Evolutionary conservation across 1,284 basidiomycete genomes (phyloP).

Genomic region (Pseudozyma sp.): DNA sequence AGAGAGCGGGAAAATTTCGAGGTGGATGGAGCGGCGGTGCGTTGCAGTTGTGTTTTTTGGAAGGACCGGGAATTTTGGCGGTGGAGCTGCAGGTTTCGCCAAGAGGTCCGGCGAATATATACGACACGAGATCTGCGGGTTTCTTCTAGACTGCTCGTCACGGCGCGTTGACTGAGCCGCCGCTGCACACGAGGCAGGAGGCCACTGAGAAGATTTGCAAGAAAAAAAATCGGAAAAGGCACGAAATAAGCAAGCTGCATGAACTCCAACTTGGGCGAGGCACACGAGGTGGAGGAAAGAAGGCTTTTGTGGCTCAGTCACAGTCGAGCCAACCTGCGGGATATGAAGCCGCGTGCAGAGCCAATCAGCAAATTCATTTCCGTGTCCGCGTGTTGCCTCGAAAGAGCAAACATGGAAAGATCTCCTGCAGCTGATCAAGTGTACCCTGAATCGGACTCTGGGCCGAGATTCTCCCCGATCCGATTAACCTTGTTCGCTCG

Average conservation of each 20-base stretch:
- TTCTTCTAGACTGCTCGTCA: constrained; percentile 24
- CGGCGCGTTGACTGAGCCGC: constrained; percentile 13
- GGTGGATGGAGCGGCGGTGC: background rate
- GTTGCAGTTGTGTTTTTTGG: constrained; percentile 1
- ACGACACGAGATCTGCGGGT: constrained; percentile 21
- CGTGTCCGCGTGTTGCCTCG: background rate
- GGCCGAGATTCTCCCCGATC: background rate
- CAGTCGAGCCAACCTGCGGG: no score
- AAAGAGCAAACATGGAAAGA: background rate
- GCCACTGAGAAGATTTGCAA: background rate
- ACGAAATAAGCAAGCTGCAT: background rate
- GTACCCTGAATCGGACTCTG: background rate
- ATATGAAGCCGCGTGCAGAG: no score
- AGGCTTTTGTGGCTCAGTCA: background rate
- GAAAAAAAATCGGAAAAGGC: background rate
- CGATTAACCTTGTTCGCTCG: background rate
- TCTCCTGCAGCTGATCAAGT: no score
- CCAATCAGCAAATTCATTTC: background rate
- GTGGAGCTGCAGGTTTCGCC: constrained; percentile 12
- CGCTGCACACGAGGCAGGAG: background rate
- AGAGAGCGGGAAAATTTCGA: background rate
- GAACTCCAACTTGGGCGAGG: no score
- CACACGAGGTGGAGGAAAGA: constrained; percentile 1
- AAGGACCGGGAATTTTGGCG: constrained; percentile 7
- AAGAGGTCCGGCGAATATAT: constrained; percentile 36